Evolutionary conservation across 2,329 filamentous ascomycete genomes (phyloP).

Genomic region (Aspergillus calidoustus): DNA sequence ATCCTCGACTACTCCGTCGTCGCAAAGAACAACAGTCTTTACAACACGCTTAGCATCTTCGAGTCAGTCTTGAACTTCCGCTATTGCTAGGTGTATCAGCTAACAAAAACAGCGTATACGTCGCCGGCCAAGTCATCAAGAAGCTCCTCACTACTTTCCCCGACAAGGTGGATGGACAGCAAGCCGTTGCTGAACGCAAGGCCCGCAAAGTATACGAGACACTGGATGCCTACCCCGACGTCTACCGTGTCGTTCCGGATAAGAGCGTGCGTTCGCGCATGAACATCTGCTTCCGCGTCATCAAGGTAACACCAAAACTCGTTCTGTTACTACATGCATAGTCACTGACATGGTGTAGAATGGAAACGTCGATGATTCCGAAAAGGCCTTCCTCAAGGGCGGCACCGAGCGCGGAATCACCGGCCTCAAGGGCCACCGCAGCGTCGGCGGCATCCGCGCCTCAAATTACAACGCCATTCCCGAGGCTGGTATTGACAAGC

Average conservation of each 20-base stretch:
- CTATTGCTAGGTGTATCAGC: neutral
- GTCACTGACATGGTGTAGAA: slow-evolving; percentile 42
- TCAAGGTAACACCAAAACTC: slow-evolving; percentile 41
- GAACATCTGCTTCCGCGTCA: slow-evolving; percentile 92
- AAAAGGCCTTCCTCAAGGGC: slow-evolving; percentile 79
- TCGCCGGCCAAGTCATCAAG: slow-evolving; percentile 86
- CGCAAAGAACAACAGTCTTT: slow-evolving; percentile 91
- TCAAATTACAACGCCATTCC: slow-evolving; percentile 89
- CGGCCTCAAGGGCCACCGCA: slow-evolving; percentile 87
- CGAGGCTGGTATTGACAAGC: slow-evolving; percentile 49
- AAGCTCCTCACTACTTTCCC: slow-evolving; percentile 69
- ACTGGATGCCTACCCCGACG: slow-evolving; percentile 71
- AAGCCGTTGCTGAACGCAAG: slow-evolving; percentile 75
- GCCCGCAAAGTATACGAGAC: slow-evolving; percentile 75
- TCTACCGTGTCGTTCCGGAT: slow-evolving; percentile 80
- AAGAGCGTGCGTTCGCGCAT: slow-evolving; percentile 80
- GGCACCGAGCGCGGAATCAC: slow-evolving; percentile 70
- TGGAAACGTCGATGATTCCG: slow-evolving; percentile 65
- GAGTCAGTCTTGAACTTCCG: slow-evolving; percentile 19
- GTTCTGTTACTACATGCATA: neutral
- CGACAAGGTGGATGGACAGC: slow-evolving; percentile 74
- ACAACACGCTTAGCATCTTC: slow-evolving; percentile 95
- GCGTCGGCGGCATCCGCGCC: slow-evolving; percentile 78
- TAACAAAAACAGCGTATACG: slow-evolving; percentile 68
- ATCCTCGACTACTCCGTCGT: slow-evolving; percentile 83